Conservation (phyloP, 805 yeast species). For the Ogataea pignaliae region DNA sequence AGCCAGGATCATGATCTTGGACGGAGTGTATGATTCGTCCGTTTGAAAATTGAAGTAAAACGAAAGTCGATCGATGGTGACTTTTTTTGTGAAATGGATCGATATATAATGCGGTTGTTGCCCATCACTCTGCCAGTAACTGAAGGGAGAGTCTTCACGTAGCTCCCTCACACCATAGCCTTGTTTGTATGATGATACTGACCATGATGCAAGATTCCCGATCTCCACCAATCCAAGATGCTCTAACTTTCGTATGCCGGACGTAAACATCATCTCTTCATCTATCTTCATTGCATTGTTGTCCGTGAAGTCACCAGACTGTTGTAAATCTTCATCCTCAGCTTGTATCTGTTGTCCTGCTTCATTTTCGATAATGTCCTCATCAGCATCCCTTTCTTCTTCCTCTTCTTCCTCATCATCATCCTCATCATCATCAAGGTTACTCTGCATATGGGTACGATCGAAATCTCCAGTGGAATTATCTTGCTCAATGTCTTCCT, state of each 20-base stretch:
- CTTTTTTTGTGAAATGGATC: slow-evolving; percentile 74
- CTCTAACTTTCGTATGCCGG: slow-evolving; percentile 54
- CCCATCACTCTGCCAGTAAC: slow-evolving; percentile 96
- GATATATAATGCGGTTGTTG: slow-evolving; percentile 79
- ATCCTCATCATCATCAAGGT: slow-evolving; percentile 4
- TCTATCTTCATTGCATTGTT: slow-evolving; percentile 9
- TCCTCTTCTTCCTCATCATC: slow-evolving; percentile 4
- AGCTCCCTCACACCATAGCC: slow-evolving; percentile 71
- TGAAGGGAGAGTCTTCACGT: slow-evolving; percentile 64
- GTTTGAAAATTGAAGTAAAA: slow-evolving; percentile 63
- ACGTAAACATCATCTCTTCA: slow-evolving; percentile 17
- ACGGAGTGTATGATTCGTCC: slow-evolving; percentile 94
- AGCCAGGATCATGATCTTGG: slow-evolving; percentile 55
- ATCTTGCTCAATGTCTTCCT: neutral
- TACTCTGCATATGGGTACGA: neutral
- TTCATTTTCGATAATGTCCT: slow-evolving; percentile 5
- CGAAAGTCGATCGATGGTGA: slow-evolving; percentile 61
- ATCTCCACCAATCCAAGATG: slow-evolving; percentile 62
- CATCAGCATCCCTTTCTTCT: slow-evolving; percentile 5
- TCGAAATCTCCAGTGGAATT: neutral
- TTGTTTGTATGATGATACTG: slow-evolving; percentile 67
- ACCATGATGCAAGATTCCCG: slow-evolving; percentile 81
- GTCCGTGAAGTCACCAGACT: slow-evolving; percentile 5
- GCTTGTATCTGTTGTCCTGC: slow-evolving; percentile 1
- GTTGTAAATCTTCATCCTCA: slow-evolving; percentile 6